Evolutionary conservation across 805 yeast genomes (phyloP).

Genomic region (Pichia heedii): DNA sequence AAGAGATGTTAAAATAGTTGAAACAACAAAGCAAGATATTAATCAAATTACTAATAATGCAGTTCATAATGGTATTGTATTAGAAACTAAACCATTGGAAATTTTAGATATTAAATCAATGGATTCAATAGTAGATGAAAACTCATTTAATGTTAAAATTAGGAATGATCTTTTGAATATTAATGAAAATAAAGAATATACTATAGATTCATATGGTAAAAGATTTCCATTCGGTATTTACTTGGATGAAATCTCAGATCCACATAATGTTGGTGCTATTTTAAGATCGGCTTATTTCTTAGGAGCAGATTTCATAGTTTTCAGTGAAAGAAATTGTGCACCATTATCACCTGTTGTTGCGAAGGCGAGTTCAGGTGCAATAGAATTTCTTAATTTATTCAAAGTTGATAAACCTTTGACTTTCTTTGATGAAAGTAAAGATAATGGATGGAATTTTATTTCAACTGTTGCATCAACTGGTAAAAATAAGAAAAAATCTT

Average conservation of each 20-base stretch:
- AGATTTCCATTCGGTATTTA: conserved; percentile 60
- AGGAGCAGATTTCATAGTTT: conserved; percentile 72
- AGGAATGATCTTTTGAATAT: background rate
- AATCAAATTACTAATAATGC: conserved; percentile 55
- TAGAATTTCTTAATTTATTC: conserved; percentile 61
- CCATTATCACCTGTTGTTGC: conserved; percentile 68
- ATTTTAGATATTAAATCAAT: conserved; percentile 10
- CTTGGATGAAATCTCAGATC: conserved; percentile 75
- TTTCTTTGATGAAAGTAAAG: conserved; percentile 48
- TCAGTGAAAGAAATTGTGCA: conserved; percentile 65
- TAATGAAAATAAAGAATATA: background rate
- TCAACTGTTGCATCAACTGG: conserved; percentile 45
- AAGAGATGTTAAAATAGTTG: conserved; percentile 28
- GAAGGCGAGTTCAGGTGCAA: conserved; percentile 78
- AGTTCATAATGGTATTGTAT: conserved; percentile 73
- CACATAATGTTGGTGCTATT: conserved; percentile 82
- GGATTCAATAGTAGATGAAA: background rate
- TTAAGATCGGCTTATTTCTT: conserved; percentile 70
- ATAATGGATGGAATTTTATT: conserved; percentile 63
- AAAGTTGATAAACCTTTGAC: conserved; percentile 48
- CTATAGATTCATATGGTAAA: conserved; percentile 12
- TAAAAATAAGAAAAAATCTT: conserved; percentile 11
- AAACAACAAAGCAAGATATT: conserved; percentile 39
- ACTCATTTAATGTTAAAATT: conserved; percentile 2
- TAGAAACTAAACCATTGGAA: conserved; percentile 52